These are phyloP conservation scores for Kodamaea jinghongensis DNA, from an alignment of 805 yeast species.

Conservation along the genomic window DNA sequence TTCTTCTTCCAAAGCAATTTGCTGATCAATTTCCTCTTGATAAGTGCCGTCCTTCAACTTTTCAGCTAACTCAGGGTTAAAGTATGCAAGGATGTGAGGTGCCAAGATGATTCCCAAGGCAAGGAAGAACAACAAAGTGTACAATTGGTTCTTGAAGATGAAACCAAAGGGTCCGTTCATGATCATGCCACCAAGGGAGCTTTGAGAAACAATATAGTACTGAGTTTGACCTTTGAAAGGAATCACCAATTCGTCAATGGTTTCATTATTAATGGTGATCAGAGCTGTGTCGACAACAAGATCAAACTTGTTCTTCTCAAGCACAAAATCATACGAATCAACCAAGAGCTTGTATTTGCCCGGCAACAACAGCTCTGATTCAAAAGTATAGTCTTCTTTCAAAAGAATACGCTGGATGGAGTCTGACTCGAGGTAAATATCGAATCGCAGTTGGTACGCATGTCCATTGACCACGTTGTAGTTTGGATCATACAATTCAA, in stretches of 20 bases:
- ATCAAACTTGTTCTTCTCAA: constrained; percentile 11
- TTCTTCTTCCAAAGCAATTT: constrained; percentile 13
- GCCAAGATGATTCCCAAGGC: constrained; percentile 27
- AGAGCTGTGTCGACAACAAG: constrained; percentile 1
- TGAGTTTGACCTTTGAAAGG: constrained; percentile 21
- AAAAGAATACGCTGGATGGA: constrained; percentile 19
- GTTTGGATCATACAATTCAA: constrained; percentile 6
- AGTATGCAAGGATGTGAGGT: constrained; percentile 29
- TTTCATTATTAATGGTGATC: constrained; percentile 1
- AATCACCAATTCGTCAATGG: constrained; percentile 15
- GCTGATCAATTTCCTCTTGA: constrained; percentile 8
- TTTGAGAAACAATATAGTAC: constrained; percentile 33
- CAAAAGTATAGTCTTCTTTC: constrained; percentile 23
- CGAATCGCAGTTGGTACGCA: constrained; percentile 33
- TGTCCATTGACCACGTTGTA: constrained; percentile 30
- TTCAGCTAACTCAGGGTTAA: constrained; percentile 40
- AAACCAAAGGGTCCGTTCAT: constrained; percentile 42
- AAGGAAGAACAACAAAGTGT: constrained; percentile 32
- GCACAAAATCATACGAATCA: constrained; percentile 35
- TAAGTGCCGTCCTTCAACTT: constrained; percentile 20
- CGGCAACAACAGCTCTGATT: constrained; percentile 17
- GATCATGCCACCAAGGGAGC: constrained; percentile 31
- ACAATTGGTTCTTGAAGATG: constrained; percentile 35
- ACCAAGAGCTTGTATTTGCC: constrained; percentile 37
- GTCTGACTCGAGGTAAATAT: constrained; percentile 16